These are phyloP conservation scores for Lachnellula subtilissima DNA, from an alignment of 2,329 filamentous ascomycete species.

Conservation along the genomic window DNA sequence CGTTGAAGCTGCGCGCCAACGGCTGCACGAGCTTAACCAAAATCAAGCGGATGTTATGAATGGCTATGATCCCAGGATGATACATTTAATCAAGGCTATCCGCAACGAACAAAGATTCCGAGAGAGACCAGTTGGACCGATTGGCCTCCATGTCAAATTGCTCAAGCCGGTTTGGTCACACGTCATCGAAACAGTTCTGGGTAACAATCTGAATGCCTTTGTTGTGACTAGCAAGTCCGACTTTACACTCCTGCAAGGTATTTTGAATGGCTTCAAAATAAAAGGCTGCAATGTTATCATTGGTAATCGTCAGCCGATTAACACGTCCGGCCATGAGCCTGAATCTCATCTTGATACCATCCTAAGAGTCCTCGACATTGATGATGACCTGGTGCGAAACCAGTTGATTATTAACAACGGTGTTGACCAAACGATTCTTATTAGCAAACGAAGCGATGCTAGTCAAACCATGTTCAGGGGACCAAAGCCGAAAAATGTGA, in stretches of 20 bases:
- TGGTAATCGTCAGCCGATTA: constrained; percentile 48
- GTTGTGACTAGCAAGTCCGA: constrained; percentile 76
- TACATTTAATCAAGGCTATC: constrained; percentile 62
- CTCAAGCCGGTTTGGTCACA: constrained; percentile 76
- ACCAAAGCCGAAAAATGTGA: constrained; percentile 60
- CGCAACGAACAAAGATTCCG: constrained; percentile 64
- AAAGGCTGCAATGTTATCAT: constrained; percentile 58
- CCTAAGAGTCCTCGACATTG: constrained; percentile 74
- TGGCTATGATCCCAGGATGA: constrained; percentile 61
- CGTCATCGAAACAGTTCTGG: constrained; percentile 73
- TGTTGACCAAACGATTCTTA: constrained; percentile 81
- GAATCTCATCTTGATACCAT: constrained; percentile 69
- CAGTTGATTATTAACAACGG: constrained; percentile 76
- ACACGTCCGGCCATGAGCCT: constrained; percentile 68
- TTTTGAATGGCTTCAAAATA: constrained; percentile 56
- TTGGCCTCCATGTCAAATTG: constrained; percentile 74
- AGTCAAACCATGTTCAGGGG: constrained; percentile 63
- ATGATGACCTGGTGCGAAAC: constrained; percentile 71
- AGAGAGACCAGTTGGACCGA: constrained; percentile 72
- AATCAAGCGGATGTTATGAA: constrained; percentile 56
- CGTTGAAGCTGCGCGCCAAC: constrained; percentile 46
- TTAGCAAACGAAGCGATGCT: constrained; percentile 63
- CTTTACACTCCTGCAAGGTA: constrained; percentile 57
- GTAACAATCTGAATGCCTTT: constrained; percentile 67
- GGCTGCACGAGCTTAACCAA: constrained; percentile 47